A percentile compares a stretch with the other conserved stretches of the same genome.
Conservation (phyloP, 495 filamentous ascomycete genomes). For the Penicillium samsonianum region DNA sequence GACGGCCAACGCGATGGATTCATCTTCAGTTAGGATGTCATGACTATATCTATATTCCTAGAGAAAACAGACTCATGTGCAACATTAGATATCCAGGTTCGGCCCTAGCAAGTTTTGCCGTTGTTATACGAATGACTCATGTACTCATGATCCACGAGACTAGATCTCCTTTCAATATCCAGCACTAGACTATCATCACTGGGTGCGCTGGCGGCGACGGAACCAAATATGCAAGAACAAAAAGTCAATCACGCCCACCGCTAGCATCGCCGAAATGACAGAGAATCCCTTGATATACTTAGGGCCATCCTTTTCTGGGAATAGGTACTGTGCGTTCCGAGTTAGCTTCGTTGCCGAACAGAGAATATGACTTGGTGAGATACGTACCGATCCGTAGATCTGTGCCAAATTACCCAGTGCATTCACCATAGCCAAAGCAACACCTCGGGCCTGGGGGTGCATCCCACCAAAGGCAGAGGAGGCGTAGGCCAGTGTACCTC, state of each 20-base stretch:
- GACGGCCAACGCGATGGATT: no score
- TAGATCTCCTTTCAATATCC: no score
- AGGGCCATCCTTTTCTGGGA: constrained; percentile 36
- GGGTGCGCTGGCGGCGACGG: constrained; percentile 9
- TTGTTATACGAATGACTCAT: no score
- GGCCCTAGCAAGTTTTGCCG: no score
- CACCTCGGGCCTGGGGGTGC: constrained; percentile 35
- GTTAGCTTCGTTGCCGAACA: neutral
- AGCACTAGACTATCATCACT: no score
- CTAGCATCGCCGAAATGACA: constrained; percentile 43
- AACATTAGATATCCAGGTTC: no score
- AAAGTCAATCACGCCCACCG: constrained; percentile 37
- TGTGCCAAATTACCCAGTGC: constrained; percentile 51
- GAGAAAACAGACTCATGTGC: no score
- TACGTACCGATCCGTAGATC: constrained; percentile 47
- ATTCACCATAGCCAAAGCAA: constrained; percentile 52
- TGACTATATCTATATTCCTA: no score
- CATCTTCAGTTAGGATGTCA: no score
- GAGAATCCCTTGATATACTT: constrained; percentile 43
- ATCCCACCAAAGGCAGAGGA: constrained; percentile 44
- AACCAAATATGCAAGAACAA: constrained; percentile 31
- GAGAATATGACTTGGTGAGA: neutral
- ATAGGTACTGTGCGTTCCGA: constrained; percentile 27
- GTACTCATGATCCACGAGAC: no score
- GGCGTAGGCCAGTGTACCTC: constrained; percentile 45